These are phyloP conservation scores for Syncephalastrum contaminatum DNA, from an alignment of 371 early-diverging fungal species.

Conservation along the genomic window DNA sequence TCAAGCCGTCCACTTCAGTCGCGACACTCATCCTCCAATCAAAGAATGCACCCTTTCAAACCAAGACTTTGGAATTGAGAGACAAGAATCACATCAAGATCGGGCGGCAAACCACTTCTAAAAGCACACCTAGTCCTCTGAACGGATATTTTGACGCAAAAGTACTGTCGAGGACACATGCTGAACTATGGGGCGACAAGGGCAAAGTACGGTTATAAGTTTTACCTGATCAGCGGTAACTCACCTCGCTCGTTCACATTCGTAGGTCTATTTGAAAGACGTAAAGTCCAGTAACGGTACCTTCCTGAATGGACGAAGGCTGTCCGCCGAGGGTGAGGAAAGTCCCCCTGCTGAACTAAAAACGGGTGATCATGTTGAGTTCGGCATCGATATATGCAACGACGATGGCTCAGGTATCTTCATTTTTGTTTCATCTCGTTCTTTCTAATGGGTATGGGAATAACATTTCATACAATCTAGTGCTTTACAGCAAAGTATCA, in stretches of 20 bases:
- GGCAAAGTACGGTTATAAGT: constrained; percentile 53
- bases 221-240: not conserved
- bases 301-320: constrained; percentile 75
- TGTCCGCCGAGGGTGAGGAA: constrained; percentile 70
- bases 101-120: constrained; percentile 73
- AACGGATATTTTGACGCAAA: constrained; percentile 91
- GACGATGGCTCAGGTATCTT: constrained; percentile 52
- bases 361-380: constrained; percentile 71
- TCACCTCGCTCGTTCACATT: not conserved
- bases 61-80: constrained; percentile 65
- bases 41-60: constrained; percentile 56
- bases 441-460: not conserved
- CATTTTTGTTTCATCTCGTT: not conserved
- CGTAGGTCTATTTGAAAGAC: constrained; percentile 73
- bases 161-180: constrained; percentile 82
- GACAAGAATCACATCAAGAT: constrained; percentile 60
- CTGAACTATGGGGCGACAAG: constrained; percentile 75
- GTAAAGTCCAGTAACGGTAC: constrained; percentile 86
- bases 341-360: constrained; percentile 64
- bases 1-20: constrained; percentile 1
- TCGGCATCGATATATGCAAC: constrained; percentile 84
- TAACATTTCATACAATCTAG: constrained; percentile 29
- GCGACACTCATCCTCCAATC: constrained; percentile 59
- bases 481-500: constrained; percentile 71
- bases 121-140: constrained; percentile 58